Percentiles rank a stretch among this genome's conserved stretches.
phyloP scores from a whole-genome alignment of 108 stramenopile species.

The Skeletonema tropicum region DNA sequence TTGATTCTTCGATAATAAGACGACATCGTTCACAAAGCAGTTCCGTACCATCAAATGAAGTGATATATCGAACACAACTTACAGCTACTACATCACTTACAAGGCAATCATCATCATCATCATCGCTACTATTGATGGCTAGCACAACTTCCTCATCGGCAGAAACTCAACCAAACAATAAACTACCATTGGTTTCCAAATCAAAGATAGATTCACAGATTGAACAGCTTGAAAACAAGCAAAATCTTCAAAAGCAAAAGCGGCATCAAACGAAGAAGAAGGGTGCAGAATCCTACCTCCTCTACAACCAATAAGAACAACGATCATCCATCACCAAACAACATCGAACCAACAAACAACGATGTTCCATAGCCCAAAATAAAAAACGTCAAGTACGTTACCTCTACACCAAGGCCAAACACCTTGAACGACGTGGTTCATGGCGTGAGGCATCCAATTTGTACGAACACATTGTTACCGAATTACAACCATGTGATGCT shows the following conservation, averaged over 20 bases:
- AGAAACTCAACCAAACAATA: background rate
- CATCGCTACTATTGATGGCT: slow-evolving; percentile 1
- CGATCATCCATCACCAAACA: background rate
- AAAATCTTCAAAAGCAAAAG: background rate
- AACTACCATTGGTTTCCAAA: background rate
- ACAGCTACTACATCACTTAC: background rate
- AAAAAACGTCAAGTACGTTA: slow-evolving; percentile 21
- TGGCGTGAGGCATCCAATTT: slow-evolving; percentile 55
- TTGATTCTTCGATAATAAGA: background rate
- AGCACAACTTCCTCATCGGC: background rate
- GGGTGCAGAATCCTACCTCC: too few species aligned
- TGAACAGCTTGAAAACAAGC: background rate
- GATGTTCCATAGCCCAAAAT: slow-evolving; percentile 24
- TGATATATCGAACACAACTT: too few species aligned
- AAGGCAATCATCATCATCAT: background rate
- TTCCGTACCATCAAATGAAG: too few species aligned
- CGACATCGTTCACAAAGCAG: background rate
- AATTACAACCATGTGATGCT: slow-evolving; percentile 61
- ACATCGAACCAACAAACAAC: background rate
- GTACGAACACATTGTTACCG: slow-evolving; percentile 54
- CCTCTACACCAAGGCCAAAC: slow-evolving; percentile 34
- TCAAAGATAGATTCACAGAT: background rate
- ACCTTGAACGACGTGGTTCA: slow-evolving; percentile 1
- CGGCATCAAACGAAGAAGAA: background rate
- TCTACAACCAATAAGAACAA: too few species aligned